These are phyloP conservation scores for Lactifluus rugatus DNA, from an alignment of 768 basidiomycete genomes.

Conservation along the genomic window DNA sequence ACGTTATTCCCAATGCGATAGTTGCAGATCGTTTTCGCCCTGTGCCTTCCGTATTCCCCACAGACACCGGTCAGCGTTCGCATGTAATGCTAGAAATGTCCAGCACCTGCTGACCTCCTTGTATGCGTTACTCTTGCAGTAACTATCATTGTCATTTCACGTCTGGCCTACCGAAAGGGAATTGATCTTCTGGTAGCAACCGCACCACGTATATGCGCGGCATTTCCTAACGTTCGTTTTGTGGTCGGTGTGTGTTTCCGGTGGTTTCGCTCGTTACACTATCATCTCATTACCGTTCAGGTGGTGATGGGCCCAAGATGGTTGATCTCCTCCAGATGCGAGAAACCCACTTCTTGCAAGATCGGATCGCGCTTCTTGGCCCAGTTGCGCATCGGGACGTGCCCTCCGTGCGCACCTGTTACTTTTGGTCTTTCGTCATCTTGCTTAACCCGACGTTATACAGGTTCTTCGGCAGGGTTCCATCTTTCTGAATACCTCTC, in stretches of 20 bases:
- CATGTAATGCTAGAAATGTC: background rate
- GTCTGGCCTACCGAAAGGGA: conserved; percentile 91
- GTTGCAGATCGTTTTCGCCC: conserved; percentile 84
- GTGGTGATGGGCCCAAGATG: conserved; percentile 92
- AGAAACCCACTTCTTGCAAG: conserved; percentile 82
- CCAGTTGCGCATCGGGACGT: conserved; percentile 74
- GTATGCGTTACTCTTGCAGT: conserved; percentile 37
- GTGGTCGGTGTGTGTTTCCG: conserved; percentile 52
- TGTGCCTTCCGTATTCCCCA: conserved; percentile 31
- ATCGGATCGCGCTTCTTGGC: conserved; percentile 85
- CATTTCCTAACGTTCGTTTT: conserved; percentile 82
- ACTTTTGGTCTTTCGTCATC: background rate
- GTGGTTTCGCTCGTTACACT: background rate
- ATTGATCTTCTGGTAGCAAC: conserved; percentile 91
- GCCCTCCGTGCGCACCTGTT: conserved; percentile 36
- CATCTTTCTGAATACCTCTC: conserved; percentile 90
- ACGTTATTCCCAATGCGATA: conserved; percentile 91
- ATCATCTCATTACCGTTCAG: conserved; percentile 30
- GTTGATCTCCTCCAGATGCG: conserved; percentile 93
- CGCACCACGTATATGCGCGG: conserved; percentile 78
- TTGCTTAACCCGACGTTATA: background rate
- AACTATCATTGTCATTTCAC: conserved; percentile 83
- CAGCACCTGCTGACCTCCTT: background rate
- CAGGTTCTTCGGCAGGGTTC: conserved; percentile 81
- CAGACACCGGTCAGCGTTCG: conserved; percentile 46